Evolutionary conservation across 495 filamentous ascomycete species (phyloP), one percentile per base, ranked within the genome.

Genomic region (Penicillium cataractarum): DNA sequence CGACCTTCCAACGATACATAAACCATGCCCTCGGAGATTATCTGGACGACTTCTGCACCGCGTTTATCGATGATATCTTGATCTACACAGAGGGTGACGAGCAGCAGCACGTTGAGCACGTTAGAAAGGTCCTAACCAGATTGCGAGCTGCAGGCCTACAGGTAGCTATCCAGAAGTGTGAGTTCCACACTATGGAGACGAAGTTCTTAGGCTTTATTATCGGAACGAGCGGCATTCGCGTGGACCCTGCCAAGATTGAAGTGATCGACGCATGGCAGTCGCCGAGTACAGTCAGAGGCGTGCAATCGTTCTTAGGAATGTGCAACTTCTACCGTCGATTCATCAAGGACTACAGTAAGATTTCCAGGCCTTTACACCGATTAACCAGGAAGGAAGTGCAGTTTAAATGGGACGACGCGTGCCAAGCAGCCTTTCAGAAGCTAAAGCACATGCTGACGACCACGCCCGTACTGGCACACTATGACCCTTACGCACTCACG

Each of bases 301-400:
- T 74, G 4, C 62, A 72, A 42, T 50, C 52, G 2, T 77, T 72
- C 55, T 26, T 79, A 19, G 63, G 71, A 0, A 73, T 79, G 52
- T 64, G 21, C 21, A 71, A 72, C 49, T 78, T 76, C 57, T 76
- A 75, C 50, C 48, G 60, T 0, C 49, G 59, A 1, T 76, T 78
- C 48, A 74, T 79, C 2, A 13, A 62, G 1, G 39, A 63, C 0
- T 77, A 68, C 59, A 66, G 58, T 6, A 46, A 46, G n/a, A 69
- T 70, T 13, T 57, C 56, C 0, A 61, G 22, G 4, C 66, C 56
- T 0, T 39, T 76, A 9, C n/a, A 54, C 21, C 4, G 39, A 0
- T 46, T 69, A 26, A 44, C 24, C 0, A 31, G 12, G 5, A 46
- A 57, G 35, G 55, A 57, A 1, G n/a, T 48, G 1, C 35, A 0